phyloP scores from a whole-genome alignment of 129 eudicot species.

The Chrysanthemum lavandulifolium region DNA sequence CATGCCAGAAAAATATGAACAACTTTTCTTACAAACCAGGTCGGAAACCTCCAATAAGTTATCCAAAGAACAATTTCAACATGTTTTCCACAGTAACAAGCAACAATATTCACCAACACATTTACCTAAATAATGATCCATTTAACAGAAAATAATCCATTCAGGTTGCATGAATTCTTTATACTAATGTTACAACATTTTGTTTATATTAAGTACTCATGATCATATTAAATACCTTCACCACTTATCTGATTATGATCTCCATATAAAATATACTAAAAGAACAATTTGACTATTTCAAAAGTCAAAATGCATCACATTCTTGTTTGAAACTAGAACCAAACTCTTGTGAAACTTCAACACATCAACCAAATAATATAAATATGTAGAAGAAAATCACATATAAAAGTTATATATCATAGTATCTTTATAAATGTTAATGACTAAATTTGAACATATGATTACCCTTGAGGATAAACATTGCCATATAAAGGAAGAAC shows the following conservation, averaged over 20 bases:
- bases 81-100: background rate
- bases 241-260: background rate
- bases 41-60: too few species aligned
- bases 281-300: background rate
- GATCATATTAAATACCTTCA: too few species aligned
- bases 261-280: background rate
- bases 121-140: background rate
- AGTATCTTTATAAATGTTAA: background rate
- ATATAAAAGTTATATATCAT: background rate
- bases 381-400: background rate
- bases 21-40: too few species aligned
- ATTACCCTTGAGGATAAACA: slow-evolving; percentile 91
- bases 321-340: slow-evolving; percentile 8
- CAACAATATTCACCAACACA: slow-evolving; percentile 9
- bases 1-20: background rate
- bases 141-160: background rate
- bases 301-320: slow-evolving; percentile 1
- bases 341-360: background rate
- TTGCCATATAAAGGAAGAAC: slow-evolving; percentile 79
- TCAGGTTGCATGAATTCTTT: too few species aligned
- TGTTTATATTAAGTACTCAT: too few species aligned
- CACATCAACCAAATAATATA: background rate
- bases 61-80: too few species aligned
- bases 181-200: too few species aligned
- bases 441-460: background rate